Base-by-base conservation (phyloP, 139 green algal genomes). In the Chlamydomonas sp. region DNA sequence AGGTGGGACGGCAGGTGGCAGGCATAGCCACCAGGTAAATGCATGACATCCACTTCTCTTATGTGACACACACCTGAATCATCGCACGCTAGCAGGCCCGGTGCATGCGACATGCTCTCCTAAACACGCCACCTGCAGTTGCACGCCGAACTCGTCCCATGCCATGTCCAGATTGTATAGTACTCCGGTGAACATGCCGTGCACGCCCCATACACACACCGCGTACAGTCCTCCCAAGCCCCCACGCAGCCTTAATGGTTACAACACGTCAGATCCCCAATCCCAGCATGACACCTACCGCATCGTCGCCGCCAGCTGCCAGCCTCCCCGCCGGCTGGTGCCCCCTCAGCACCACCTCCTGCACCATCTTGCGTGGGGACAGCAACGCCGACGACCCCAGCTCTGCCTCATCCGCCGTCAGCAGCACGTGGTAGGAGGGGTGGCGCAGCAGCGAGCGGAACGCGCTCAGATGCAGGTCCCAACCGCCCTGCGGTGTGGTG, bases 371-470 rank as follows among this genome's bases (percentile, higher is more conserved):
- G 49, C 85, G 84, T 72, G 85, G 75, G 5, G 86, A 73, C 3
- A 87, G 89, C 74, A 92, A 61, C 18, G 87, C 91, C 16, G 86
- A 80, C 31, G 80, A 8, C 1, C 85, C 89, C 71, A 94, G 85
- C 77, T 90, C 74, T 1, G 73, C 77, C 2, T 14, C 77, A 3
- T 20, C 66, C 18, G 91, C 85, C 15, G 78, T 76, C 12, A 79
- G 63, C 69, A 94, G 80, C 3, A 77, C 3, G 1, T 85, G 57
- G 78, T 90, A 92, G 4, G 85, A 64, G 6, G 84, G 87, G 85
- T 92, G 89, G 0, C 62, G 31, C 67, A 92, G 78, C 67, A 91
- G 74, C 4, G 84, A 31, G 8, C 77, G 58, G 77, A 92, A 94
- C 1, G 63, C 83, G 66, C 61, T 62, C 76, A 88, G 75, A 63